phyloP scores from a whole-genome alignment of 345 rosid genomes.

The Theobroma cacao region DNA sequence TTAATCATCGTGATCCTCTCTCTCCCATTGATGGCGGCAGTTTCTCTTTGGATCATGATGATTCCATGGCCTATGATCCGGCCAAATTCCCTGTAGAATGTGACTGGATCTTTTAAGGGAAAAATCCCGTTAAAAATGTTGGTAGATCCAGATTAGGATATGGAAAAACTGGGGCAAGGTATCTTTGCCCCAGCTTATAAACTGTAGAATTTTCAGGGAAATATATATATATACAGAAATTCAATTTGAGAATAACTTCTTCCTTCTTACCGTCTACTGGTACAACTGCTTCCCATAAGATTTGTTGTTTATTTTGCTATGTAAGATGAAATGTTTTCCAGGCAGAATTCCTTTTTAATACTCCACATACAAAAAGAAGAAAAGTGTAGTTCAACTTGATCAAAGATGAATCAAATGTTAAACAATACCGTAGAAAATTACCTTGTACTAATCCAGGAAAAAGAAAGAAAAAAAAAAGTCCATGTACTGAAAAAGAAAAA shows the following conservation, averaged over 20 bases:
- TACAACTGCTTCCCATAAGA: background rate
- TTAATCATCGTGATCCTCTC: conserved; percentile 9
- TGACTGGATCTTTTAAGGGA: conserved; percentile 20
- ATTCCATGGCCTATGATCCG: conserved; percentile 18
- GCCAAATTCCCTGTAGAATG: conserved; percentile 4
- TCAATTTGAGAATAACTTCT: background rate
- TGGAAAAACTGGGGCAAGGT: background rate
- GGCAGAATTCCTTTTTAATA: too few relatives aligned
- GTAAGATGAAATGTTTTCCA: too few relatives aligned
- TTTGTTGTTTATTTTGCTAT: too few relatives aligned
- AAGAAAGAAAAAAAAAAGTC: background rate
- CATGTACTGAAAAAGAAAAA: background rate
- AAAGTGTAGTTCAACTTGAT: background rate
- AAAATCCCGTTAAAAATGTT: background rate
- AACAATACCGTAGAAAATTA: background rate
- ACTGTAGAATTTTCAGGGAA: background rate
- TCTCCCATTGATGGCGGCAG: background rate
- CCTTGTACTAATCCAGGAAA: too few relatives aligned
- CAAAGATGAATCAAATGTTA: background rate
- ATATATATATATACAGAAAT: background rate
- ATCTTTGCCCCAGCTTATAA: background rate
- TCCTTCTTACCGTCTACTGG: background rate
- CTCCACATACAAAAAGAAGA: background rate
- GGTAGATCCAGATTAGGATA: background rate
- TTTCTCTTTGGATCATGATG: conserved; percentile 8